phyloP scores from a whole-genome alignment of 2,329 filamentous ascomycete genomes.

The Corynespora cassiicola region DNA sequence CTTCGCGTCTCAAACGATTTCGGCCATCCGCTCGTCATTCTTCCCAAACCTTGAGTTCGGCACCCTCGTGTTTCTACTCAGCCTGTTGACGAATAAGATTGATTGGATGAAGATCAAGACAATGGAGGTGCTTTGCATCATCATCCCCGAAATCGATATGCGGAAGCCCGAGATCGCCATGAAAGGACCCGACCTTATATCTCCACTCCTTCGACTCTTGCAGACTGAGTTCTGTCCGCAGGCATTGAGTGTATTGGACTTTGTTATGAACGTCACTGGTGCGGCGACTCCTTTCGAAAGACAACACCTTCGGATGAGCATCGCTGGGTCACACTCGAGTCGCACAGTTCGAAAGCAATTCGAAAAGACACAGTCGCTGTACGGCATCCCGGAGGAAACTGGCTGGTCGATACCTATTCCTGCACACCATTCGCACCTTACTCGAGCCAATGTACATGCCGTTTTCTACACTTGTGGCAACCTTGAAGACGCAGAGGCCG shows the following conservation, averaged over 20 bases:
- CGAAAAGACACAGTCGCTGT: conserved; percentile 89
- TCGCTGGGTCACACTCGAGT: conserved; percentile 83
- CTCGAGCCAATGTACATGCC: conserved; percentile 90
- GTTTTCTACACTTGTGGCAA: conserved; percentile 91
- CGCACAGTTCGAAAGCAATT: conserved; percentile 91
- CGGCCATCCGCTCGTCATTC: conserved; percentile 77
- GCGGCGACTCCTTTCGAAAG: conserved; percentile 81
- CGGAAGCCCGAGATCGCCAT: conserved; percentile 85
- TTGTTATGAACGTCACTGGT: conserved; percentile 92
- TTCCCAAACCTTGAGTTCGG: conserved; percentile 84
- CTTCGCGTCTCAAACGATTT: conserved; percentile 76
- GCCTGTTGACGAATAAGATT: conserved; percentile 85
- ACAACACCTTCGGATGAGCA: conserved; percentile 96
- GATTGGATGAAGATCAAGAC: conserved; percentile 92
- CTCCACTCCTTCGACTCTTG: conserved; percentile 83
- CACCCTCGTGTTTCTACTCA: conserved; percentile 88
- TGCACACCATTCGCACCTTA: conserved; percentile 84
- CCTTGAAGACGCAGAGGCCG: conserved; percentile 51
- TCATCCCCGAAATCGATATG: conserved; percentile 93
- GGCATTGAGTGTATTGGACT: conserved; percentile 88
- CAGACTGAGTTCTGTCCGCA: conserved; percentile 95
- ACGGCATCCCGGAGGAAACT: conserved; percentile 93
- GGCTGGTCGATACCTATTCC: conserved; percentile 97
- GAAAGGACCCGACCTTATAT: conserved; percentile 94
- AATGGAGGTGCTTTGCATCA: conserved; percentile 84